phyloP scores from a whole-genome alignment of 148 eudicot species.

The Chenopodium quinoa region DNA sequence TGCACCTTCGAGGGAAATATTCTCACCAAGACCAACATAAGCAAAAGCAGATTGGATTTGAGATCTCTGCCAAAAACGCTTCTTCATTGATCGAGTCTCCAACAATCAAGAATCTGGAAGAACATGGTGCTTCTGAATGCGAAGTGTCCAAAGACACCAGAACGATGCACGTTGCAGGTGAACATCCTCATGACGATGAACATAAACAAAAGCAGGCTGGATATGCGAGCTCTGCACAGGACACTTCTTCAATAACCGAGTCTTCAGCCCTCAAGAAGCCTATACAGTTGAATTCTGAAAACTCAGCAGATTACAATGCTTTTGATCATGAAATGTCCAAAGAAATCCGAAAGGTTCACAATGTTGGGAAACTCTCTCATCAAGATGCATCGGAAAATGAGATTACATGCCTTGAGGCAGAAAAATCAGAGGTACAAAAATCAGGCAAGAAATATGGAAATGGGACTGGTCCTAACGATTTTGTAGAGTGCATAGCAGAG shows the following conservation, averaged over 20 bases:
- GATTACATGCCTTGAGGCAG: slow-evolving; percentile 2
- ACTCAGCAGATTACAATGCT: neutral
- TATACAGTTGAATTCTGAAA: neutral
- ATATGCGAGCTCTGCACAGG: neutral
- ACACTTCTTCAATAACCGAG: slow-evolving; percentile 8
- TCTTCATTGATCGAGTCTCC: slow-evolving; percentile 16
- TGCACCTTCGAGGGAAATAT: neutral
- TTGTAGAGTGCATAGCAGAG: slow-evolving; percentile 21
- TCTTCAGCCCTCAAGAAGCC: slow-evolving; percentile 10
- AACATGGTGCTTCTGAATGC: slow-evolving; percentile 3
- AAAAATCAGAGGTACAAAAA: slow-evolving; percentile 2
- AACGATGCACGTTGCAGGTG: neutral
- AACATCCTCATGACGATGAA: neutral
- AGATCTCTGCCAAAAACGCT: neutral
- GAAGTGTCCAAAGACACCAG: slow-evolving; percentile 10
- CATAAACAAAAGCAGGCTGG: neutral
- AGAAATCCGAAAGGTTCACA: neutral
- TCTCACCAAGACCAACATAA: slow-evolving; percentile 5
- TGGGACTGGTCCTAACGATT: neutral
- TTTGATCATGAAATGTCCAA: neutral
- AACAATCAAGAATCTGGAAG: slow-evolving; percentile 8
- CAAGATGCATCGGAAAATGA: slow-evolving; percentile 9
- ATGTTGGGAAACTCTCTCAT: neutral
- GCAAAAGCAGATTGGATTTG: neutral
- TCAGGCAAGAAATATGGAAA: slow-evolving; percentile 6